Evolutionary conservation across 1,284 basidiomycete genomes (phyloP).

Genomic region (Papiliotrema fonsecae): DNA sequence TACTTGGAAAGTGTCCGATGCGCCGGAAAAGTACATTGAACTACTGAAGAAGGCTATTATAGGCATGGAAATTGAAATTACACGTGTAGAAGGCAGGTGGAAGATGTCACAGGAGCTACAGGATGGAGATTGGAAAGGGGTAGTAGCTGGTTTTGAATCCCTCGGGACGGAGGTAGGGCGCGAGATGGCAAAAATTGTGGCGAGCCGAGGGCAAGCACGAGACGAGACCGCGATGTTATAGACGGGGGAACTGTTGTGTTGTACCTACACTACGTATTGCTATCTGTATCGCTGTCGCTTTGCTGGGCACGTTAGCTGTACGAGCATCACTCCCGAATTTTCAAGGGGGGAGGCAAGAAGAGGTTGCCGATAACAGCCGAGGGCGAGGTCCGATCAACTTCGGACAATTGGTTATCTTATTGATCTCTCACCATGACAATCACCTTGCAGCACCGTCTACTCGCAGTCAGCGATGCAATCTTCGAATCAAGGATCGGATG

Average conservation of each 20-base stretch:
- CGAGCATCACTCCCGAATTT: too few species aligned
- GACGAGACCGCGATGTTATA: background rate
- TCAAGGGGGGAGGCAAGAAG: too few species aligned
- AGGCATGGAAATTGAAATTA: slow-evolving; percentile 47
- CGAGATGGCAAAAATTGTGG: slow-evolving; percentile 36
- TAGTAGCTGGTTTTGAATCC: slow-evolving; percentile 41
- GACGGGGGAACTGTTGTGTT: background rate
- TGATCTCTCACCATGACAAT: too few species aligned
- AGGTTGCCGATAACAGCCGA: too few species aligned
- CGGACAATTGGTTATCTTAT: too few species aligned
- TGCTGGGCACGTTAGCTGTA: too few species aligned
- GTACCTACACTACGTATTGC: too few species aligned
- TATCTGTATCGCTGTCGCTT: too few species aligned
- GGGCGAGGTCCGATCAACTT: too few species aligned
- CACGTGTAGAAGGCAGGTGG: slow-evolving; percentile 45
- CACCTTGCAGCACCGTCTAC: too few species aligned
- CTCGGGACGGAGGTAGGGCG: slow-evolving; percentile 30
- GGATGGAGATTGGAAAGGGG: slow-evolving; percentile 44
- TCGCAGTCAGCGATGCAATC: background rate
- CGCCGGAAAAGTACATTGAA: slow-evolving; percentile 46
- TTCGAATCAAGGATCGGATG: slow-evolving; percentile 5
- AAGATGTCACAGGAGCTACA: slow-evolving; percentile 48
- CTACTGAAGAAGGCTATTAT: slow-evolving; percentile 47
- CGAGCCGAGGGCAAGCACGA: slow-evolving; percentile 21
- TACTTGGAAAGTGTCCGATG: slow-evolving; percentile 45